Evolutionary conservation across 129 eudicot genomes (phyloP), one percentile per base, ranked within the genome.

Genomic region (Kitagawia praeruptora): DNA sequence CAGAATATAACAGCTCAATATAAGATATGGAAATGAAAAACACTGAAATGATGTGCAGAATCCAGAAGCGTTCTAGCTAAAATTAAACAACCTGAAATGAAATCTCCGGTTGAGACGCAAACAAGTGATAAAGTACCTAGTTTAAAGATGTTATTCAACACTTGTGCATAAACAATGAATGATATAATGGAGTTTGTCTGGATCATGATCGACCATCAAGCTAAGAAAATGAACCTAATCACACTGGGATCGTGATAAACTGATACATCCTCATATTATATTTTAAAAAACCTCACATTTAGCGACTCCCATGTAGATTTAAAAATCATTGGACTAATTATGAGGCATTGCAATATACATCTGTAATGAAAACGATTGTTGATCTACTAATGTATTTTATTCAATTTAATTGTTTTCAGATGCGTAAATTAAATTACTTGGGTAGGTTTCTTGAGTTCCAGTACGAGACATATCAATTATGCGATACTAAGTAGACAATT

Each of bases 331-430:
- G 34, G 69, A n/a, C 31, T 25, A 34, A 61, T n/a, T 25, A 61
- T 61, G 34, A n/a, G 37, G 37, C 31, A 25, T n/a, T 61, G 10
- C 37, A 25, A 14, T 69, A 14, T 34, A 69, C 74, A 69, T 6
- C 44, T 69, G 74, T 31, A 69, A 34, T 2, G 74, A 69, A 69
- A 69, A 38, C n/a, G 74, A 69, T 69, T 28, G 74, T 69, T 69
- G 74, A 69, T 69, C 74, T 69, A 69, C 74, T 34, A 31, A 4
- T 67, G 74, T 69, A 38, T 11, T 38, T 28, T 28, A 38, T 4
- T 67, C 37, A 28, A 10, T 66, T 28, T 34, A 69, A 13, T 31
- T 67, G 19, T 67, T 67, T 4, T 13, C 41, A 4, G 1, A 69
- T 31, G 10, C 6, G 15, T 69, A 38, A 12, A 5, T 27, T 12